These are phyloP conservation scores for Carex scoparia DNA, from an alignment of 176 grass and related monocot species.

Conservation along the genomic window DNA sequence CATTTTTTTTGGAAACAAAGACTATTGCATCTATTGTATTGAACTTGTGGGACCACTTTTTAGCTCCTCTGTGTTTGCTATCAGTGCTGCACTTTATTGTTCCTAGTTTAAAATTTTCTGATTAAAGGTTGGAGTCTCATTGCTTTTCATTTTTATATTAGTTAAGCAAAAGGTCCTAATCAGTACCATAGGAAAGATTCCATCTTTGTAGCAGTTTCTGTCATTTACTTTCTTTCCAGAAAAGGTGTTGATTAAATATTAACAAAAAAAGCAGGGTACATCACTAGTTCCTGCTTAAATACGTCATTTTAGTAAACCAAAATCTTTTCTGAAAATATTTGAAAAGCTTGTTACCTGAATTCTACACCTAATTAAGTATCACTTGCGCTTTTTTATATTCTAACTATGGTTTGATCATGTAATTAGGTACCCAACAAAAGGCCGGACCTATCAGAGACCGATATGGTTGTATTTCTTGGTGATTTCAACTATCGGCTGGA, in stretches of 20 bases:
- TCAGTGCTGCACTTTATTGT: background rate
- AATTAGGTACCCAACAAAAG: conserved; percentile 42
- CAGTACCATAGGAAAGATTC: background rate
- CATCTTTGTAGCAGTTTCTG: background rate
- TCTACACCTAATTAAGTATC: background rate
- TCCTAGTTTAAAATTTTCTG: no score
- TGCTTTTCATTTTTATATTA: background rate
- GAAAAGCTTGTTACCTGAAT: background rate
- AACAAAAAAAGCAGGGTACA: background rate
- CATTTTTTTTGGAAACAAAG: background rate
- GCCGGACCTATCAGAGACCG: conserved; percentile 60
- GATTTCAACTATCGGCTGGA: conserved; percentile 91
- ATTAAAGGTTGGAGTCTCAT: background rate
- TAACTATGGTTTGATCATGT: background rate
- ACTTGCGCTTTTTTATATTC: background rate
- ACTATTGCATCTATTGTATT: background rate
- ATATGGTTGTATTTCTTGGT: conserved; percentile 94
- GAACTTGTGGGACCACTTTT: background rate
- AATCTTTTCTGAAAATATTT: background rate
- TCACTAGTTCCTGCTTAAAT: background rate
- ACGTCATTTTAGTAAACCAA: background rate
- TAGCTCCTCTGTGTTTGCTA: background rate
- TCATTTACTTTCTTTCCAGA: background rate
- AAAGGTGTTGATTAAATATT: background rate
- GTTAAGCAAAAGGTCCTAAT: background rate